Conservation (phyloP, 1,284 basidiomycete species). For the Tremellales sp. region DNA sequence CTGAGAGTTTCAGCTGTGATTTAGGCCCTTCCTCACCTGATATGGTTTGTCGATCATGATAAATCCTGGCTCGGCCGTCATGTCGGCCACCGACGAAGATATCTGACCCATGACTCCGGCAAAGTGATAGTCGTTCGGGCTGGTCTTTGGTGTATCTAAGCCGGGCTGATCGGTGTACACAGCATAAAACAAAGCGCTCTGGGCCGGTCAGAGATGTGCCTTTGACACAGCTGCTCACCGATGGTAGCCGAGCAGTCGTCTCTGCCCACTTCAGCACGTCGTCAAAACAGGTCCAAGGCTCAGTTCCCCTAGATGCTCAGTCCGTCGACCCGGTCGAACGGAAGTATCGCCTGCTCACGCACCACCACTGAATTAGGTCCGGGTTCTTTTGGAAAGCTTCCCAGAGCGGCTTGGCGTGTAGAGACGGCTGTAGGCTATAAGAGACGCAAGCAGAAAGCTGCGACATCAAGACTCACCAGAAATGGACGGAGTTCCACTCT, state of each 20-base stretch:
- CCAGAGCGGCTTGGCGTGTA: slow-evolving; percentile 30
- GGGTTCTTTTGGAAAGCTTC: slow-evolving; percentile 25
- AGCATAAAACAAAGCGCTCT: slow-evolving; percentile 28
- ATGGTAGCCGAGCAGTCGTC: slow-evolving; percentile 14
- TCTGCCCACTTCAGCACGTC: slow-evolving; percentile 33
- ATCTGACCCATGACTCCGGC: slow-evolving; percentile 36
- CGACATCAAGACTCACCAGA: slow-evolving; percentile 15
- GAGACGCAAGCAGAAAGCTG: not conserved
- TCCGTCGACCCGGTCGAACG: no score
- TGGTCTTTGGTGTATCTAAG: slow-evolving; percentile 9
- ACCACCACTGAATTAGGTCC: slow-evolving; percentile 26
- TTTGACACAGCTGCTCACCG: slow-evolving; percentile 12
- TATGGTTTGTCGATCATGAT: slow-evolving; percentile 34
- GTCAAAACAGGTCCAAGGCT: slow-evolving; percentile 15
- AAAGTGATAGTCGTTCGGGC: slow-evolving; percentile 30
- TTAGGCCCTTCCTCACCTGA: slow-evolving; percentile 23
- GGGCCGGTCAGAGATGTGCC: not conserved
- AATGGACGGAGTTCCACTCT: slow-evolving; percentile 31
- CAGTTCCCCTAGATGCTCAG: no score
- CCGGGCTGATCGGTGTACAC: slow-evolving; percentile 33
- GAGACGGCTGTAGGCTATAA: slow-evolving; percentile 16
- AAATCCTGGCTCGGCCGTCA: slow-evolving; percentile 38
- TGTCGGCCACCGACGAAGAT: slow-evolving; percentile 20
- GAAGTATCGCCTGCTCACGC: no score
- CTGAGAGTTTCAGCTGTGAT: slow-evolving; percentile 8